Evolutionary conservation across 208 protist genomes (phyloP), one percentile per base, ranked within the genome.

Genomic region (Herpetomonas samuelpessoai): DNA sequence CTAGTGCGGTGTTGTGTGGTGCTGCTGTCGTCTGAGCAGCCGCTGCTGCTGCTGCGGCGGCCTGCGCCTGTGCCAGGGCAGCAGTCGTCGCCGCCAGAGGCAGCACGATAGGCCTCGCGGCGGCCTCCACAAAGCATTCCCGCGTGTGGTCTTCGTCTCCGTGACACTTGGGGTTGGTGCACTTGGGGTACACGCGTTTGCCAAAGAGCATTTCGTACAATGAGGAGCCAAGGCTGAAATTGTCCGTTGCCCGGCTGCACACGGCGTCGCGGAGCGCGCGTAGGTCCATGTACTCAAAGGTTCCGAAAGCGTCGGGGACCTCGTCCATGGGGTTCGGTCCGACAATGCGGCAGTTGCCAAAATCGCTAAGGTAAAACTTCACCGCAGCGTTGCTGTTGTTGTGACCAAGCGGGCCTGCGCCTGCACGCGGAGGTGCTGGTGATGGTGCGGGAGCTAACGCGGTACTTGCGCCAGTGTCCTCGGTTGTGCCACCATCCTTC

Each of bases 251-350:
- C 3, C 84, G 79, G 28, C 77, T 74, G 57, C 84, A 91, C 16
- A 79, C 71, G n/a, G 75, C 76, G 53, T 90, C 70, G 19, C 61
- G 55, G 26, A 95, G 74, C 0, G 88, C 88, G 16, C 67, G 68
- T 10, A 78, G 62, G 53, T 95, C 88, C 88, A 95, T 95, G 79
- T 95, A 95, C 59, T 91, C 88, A 56, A 77, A 92, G 18, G 88
- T 95, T 41, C 88, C 88, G 56, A 86, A 74, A 2, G 76, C 76
- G 30, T 82, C 83, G 1, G 53, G 52, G 1, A 95, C 83, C 19
- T 61, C 53, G 47, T 75, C 83, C n/a, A 66, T 41, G 16, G 45
- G 26, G 19, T 56, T 35, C 0, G 81, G 83, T 0, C 78, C 82
- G 27, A 95, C 78, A 26, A 95, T 57, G 24, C 74, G 80, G 65